A percentile compares a stretch with the other conserved stretches of the same genome.
phyloP scores from a whole-genome alignment of 768 basidiomycete species.

The Leccinum disarticulatum region DNA sequence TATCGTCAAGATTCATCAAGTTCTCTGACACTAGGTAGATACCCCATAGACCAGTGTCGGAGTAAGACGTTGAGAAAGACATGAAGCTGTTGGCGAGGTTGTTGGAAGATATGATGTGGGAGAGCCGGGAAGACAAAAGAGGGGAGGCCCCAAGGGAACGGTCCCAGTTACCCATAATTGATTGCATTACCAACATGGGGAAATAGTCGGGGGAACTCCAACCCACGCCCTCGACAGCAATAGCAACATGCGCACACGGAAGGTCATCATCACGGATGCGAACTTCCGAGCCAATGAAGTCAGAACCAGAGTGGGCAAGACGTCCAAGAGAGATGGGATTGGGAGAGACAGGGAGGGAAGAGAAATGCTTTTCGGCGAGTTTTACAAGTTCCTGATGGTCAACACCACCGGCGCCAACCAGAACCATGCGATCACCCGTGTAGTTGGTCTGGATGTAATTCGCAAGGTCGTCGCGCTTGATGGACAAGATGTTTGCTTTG shows the following conservation, averaged over 20 bases:
- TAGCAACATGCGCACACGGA: conserved; percentile 88
- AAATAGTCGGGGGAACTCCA: conserved; percentile 99
- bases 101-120: conserved; percentile 86
- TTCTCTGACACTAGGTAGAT: conserved; percentile 98
- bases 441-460: conserved; percentile 97
- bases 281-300: conserved; percentile 93
- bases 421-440: conserved; percentile 97
- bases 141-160: conserved; percentile 89
- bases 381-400: conserved; percentile 91
- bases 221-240: conserved; percentile 96
- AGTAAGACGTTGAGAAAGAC: conserved; percentile 98
- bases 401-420: conserved; percentile 95
- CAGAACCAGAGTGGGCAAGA: conserved; percentile 69
- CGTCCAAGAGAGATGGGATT: conserved; percentile 89
- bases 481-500: conserved; percentile 93
- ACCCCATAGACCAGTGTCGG: conserved; percentile 98
- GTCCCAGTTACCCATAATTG: conserved; percentile 99
- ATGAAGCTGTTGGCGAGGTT: conserved; percentile 99
- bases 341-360: conserved; percentile 80
- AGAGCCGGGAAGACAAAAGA: conserved; percentile 86
- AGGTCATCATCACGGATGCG: conserved; percentile 91
- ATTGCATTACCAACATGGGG: conserved; percentile 98
- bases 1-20: conserved; percentile 88
- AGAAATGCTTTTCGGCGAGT: conserved; percentile 93
- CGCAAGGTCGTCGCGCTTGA: conserved; percentile 84